Percentiles rank a stretch among this genome's conserved stretches.
Evolutionary conservation across 306 rosid species (phyloP).

Genomic region (Trifolium subterraneum): DNA sequence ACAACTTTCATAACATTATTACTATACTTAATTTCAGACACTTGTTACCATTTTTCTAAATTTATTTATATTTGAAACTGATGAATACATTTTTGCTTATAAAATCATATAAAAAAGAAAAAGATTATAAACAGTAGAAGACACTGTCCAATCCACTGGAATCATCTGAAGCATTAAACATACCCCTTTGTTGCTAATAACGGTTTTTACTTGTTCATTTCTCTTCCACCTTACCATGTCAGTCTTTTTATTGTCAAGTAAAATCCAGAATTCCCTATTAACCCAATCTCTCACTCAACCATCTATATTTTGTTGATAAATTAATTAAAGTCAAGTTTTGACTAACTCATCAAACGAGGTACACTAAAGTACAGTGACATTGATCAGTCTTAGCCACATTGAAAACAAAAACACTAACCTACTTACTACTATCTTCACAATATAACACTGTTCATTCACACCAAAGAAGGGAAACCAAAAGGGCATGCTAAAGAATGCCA

Average conservation of each 20-base stretch:
- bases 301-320: conserved; percentile 37
- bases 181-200: conserved; percentile 27
- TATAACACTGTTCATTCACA: conserved; percentile 31
- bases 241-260: conserved; percentile 26
- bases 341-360: conserved; percentile 22
- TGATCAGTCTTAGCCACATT: conserved; percentile 31
- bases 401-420: conserved; percentile 38
- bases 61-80: no score
- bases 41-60: no score
- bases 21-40: no score
- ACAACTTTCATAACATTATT: no score
- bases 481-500: conserved; percentile 35
- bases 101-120: no score
- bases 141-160: not conserved
- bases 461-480: conserved; percentile 39
- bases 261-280: not conserved
- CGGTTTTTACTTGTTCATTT: conserved; percentile 35
- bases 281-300: conserved; percentile 29
- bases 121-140: not conserved
- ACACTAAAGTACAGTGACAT: conserved; percentile 28
- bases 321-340: conserved; percentile 18
- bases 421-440: conserved; percentile 8
- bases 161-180: not conserved
- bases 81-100: no score
- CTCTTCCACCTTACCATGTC: conserved; percentile 17